Evolutionary conservation across 2,329 filamentous ascomycete genomes (phyloP).

Genomic region (Zymoseptoria crescenta): DNA sequence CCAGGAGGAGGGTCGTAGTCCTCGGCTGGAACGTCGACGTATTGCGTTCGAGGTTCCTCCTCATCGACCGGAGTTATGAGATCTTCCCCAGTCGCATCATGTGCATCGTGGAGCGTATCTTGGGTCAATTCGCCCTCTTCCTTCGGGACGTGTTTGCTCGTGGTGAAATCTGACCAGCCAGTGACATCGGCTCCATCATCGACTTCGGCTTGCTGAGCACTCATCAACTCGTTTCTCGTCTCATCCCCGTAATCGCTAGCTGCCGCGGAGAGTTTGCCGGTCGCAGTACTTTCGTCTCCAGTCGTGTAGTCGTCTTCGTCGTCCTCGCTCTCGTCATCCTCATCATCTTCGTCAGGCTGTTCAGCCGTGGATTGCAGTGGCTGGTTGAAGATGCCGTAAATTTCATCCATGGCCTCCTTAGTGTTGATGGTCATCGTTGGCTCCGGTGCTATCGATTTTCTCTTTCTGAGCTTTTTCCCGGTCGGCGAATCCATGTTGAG

Average conservation of each 20-base stretch:
- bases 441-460: conserved; percentile 64
- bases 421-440: conserved; percentile 99
- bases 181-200: conserved; percentile 47
- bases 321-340: conserved; percentile 57
- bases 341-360: conserved; percentile 50
- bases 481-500: conserved; percentile 87
- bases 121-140: conserved; percentile 30
- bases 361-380: conserved; percentile 53
- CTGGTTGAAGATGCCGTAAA: conserved; percentile 94
- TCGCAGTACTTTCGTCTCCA: conserved; percentile 70
- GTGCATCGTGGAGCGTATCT: conserved; percentile 30
- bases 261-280: conserved; percentile 59
- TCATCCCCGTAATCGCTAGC: conserved; percentile 61
- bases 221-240: conserved; percentile 45
- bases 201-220: conserved; percentile 24
- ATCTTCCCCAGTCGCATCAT: conserved; percentile 27
- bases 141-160: conserved; percentile 59
- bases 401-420: conserved; percentile 88
- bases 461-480: conserved; percentile 75
- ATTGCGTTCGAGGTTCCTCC: conserved; percentile 51
- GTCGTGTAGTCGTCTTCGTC: conserved; percentile 71
- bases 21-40: conserved; percentile 73
- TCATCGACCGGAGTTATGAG: conserved; percentile 40
- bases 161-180: conserved; percentile 84
- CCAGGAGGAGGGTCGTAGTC: conserved; percentile 69